Base-by-base conservation (phyloP, 768 basidiomycete species). In the Postia placenta region DNA sequence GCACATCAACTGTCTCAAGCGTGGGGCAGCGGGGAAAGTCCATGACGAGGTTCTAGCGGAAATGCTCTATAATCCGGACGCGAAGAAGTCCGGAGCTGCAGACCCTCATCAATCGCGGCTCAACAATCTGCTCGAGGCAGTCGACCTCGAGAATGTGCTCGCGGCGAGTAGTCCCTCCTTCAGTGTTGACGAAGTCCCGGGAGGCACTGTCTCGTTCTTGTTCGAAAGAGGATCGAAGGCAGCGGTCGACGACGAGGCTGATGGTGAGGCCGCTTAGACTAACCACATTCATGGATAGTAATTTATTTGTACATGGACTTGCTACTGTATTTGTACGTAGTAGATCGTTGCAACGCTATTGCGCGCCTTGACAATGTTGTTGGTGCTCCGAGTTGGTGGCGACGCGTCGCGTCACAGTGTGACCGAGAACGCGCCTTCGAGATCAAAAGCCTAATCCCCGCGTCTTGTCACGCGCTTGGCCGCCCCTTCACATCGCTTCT, bases 151-250 rank as follows among this genome's bases (percentile, higher is more conserved):
- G 27, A 74, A 73, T 41, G 63, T 80, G 11, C 61, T 71, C 53
- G 71, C 50, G n/a, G 49, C 55, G 43, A 66, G 65, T 28, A 55
- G 49, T 7, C 51, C 56, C 43, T 63, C 67, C 4, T 61, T 67
- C 4, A 69, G 76, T 22, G 68, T 83, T 11, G 70, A 76, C 4
- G 64, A 68, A 41, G 61, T 78, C 17, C 71, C 78, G 5, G 85
- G 83, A 2, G 89, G 89, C 0, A 81, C 83, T 1, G 64, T 91
- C 15, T 84, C 85, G 6, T 90, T 86, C 60, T 57, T 92, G 11
- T 92, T 92, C 55, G 85, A 88, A 61, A 83, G 74, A 57, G 73
- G 66, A 28, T 71, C 76, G 49, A 59, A 56, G 51, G 55, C 50
- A 33, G 49, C 45, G 27, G 55, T 47, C 11, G 57, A 52, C 5